Conservation (phyloP, 352 stramenopile species). For the Phytophthora brassicae region DNA sequence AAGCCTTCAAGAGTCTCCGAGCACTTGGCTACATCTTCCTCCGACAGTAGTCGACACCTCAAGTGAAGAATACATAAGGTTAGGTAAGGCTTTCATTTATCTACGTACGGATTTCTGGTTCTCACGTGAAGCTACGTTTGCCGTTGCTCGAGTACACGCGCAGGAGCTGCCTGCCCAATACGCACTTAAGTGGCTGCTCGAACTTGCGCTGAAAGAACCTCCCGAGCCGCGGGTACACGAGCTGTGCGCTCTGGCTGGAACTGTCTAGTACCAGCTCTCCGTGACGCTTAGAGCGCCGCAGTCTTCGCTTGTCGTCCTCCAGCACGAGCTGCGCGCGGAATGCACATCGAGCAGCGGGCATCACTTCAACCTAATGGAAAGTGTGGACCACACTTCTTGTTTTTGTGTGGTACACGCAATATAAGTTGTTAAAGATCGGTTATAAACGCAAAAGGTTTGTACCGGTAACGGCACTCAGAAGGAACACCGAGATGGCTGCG, state of each 20-base stretch:
- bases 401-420: no score
- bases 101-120: no score
- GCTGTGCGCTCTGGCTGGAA: conserved; percentile 36
- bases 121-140: conserved; percentile 45
- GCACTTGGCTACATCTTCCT: conserved; percentile 33
- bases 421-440: no score
- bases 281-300: conserved; percentile 42
- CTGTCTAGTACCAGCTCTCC: conserved; percentile 40
- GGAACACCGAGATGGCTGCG: not conserved
- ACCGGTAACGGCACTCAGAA: not conserved
- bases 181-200: conserved; percentile 52
- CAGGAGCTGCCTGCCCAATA: conserved; percentile 42
- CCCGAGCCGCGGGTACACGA: conserved; percentile 46
- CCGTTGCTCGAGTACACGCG: conserved; percentile 52
- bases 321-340: conserved; percentile 43
- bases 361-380: conserved; percentile 38
- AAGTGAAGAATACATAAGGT: no score
- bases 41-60: conserved; percentile 32
- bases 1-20: conserved; percentile 29
- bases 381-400: no score
- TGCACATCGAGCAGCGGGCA: conserved; percentile 1
- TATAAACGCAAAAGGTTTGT: not conserved
- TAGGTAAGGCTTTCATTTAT: no score
- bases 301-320: conserved; percentile 14
- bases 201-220: conserved; percentile 50